These are phyloP conservation scores for Naganishia vaughanmartiniae DNA, from an alignment of 768 basidiomycete species.

Conservation along the genomic window DNA sequence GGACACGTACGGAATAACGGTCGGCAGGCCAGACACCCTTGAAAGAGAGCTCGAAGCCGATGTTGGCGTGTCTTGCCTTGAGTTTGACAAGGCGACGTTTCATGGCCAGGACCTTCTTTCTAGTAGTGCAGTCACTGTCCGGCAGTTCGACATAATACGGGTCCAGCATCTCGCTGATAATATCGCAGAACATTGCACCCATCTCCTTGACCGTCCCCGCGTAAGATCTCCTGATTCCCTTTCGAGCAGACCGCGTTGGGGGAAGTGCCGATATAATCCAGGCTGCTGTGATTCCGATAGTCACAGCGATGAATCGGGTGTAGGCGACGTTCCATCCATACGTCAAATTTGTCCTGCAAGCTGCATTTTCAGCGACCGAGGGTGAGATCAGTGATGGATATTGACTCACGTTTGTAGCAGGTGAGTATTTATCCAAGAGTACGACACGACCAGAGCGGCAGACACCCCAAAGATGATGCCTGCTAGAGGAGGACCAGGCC, in stretches of 20 bases:
- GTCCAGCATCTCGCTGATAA: conserved; percentile 69
- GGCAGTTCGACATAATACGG: conserved; percentile 57
- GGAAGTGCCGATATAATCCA: conserved; percentile 63
- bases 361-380: conserved; percentile 4
- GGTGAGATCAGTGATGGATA: not conserved
- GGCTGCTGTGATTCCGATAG: conserved; percentile 70
- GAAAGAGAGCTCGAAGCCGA: conserved; percentile 63
- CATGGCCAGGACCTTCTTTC: conserved; percentile 69
- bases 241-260: conserved; percentile 71
- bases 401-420: conserved; percentile 41
- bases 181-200: conserved; percentile 70
- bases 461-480: conserved; percentile 56
- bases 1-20: conserved; percentile 65
- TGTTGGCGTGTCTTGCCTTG: conserved; percentile 28
- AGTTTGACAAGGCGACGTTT: conserved; percentile 70
- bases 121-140: conserved; percentile 56
- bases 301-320: conserved; percentile 53
- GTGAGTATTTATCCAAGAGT: conserved; percentile 55
- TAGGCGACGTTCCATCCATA: conserved; percentile 41
- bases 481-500: conserved; percentile 70
- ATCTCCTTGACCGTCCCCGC: conserved; percentile 67
- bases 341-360: conserved; percentile 38
- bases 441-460: conserved; percentile 42
- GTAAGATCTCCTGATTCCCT: conserved; percentile 68
- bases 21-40: conserved; percentile 76